Conservation (phyloP, 2,329 filamentous ascomycete genomes). For the Macrophomina tecta region DNA sequence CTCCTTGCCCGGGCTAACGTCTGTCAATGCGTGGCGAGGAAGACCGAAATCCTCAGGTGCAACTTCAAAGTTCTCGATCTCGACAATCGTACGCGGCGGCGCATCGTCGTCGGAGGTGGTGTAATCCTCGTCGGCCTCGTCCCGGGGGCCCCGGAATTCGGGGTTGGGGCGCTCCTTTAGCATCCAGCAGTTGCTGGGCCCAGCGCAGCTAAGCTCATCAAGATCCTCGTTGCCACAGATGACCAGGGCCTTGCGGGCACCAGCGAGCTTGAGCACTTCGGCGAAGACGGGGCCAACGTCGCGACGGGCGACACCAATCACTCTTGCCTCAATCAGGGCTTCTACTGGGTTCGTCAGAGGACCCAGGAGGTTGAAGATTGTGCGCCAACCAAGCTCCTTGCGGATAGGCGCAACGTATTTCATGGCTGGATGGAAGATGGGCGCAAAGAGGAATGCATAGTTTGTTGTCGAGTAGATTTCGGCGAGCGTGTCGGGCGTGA, state of each 20-base stretch:
- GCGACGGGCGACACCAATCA: slow-evolving; percentile 90
- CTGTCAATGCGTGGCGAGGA: slow-evolving; percentile 71
- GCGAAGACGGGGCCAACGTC: slow-evolving; percentile 89
- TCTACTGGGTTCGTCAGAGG: slow-evolving; percentile 92
- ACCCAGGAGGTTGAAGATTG: slow-evolving; percentile 96
- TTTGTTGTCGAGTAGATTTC: slow-evolving; percentile 79
- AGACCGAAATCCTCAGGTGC: slow-evolving; percentile 88
- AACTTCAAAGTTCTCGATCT: slow-evolving; percentile 78
- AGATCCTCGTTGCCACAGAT: slow-evolving; percentile 95
- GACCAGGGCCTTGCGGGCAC: slow-evolving; percentile 82
- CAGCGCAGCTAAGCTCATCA: slow-evolving; percentile 93
- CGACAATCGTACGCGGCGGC: slow-evolving; percentile 53
- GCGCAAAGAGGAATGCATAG: slow-evolving; percentile 95
- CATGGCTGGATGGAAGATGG: slow-evolving; percentile 96
- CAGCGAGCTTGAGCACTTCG: slow-evolving; percentile 77
- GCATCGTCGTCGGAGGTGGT: slow-evolving; percentile 49
- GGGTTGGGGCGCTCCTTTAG: slow-evolving; percentile 62
- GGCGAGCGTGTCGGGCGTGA: slow-evolving; percentile 73
- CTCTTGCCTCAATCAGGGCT: slow-evolving; percentile 76
- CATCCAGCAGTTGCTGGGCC: slow-evolving; percentile 87
- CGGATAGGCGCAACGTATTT: slow-evolving; percentile 84
- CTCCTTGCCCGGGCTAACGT: slow-evolving; percentile 83
- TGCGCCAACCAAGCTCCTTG: slow-evolving; percentile 88
- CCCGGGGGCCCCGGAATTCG: slow-evolving; percentile 41
- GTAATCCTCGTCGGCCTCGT: slow-evolving; percentile 49